A percentile compares a stretch with the other conserved stretches of the same genome.
These are phyloP conservation scores for Bipolaris sorokiniana DNA, from an alignment of 2,329 filamentous ascomycete species.

Conservation along the genomic window DNA sequence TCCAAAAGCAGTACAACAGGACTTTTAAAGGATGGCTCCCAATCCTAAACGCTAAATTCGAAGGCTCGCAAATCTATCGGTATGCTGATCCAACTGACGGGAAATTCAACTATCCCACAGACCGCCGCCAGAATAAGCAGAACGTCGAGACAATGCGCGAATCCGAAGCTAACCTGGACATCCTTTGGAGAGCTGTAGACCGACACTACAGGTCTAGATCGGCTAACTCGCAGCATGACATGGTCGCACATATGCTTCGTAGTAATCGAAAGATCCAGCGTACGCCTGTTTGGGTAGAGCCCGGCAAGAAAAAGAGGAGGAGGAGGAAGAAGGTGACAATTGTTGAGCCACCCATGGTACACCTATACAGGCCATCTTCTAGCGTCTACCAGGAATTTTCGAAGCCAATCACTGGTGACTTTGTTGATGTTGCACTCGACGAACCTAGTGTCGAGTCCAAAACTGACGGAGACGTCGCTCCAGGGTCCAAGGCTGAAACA, in stretches of 20 bases:
- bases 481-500: background rate
- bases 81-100: slow-evolving; percentile 43
- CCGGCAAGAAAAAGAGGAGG: slow-evolving; percentile 14
- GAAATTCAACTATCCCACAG: slow-evolving; percentile 57
- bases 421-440: slow-evolving; percentile 6
- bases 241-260: slow-evolving; percentile 29
- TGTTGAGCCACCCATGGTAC: background rate
- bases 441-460: slow-evolving; percentile 18
- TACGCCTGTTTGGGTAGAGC: slow-evolving; percentile 58
- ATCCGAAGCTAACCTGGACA: slow-evolving; percentile 58
- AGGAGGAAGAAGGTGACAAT: slow-evolving; percentile 6
- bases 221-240: slow-evolving; percentile 15
- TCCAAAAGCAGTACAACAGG: slow-evolving; percentile 7
- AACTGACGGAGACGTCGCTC: slow-evolving; percentile 10
- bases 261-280: slow-evolving; percentile 51
- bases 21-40: slow-evolving; percentile 10
- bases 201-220: slow-evolving; percentile 3
- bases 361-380: slow-evolving; percentile 18
- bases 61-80: slow-evolving; percentile 12
- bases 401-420: slow-evolving; percentile 13
- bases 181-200: slow-evolving; percentile 54
- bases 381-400: slow-evolving; percentile 10
- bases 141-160: slow-evolving; percentile 54
- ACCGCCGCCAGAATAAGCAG: slow-evolving; percentile 55
- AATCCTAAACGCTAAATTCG: slow-evolving; percentile 10